These are phyloP conservation scores for Medicago arabica DNA, from an alignment of 306 rosid species.

Conservation along the genomic window DNA sequence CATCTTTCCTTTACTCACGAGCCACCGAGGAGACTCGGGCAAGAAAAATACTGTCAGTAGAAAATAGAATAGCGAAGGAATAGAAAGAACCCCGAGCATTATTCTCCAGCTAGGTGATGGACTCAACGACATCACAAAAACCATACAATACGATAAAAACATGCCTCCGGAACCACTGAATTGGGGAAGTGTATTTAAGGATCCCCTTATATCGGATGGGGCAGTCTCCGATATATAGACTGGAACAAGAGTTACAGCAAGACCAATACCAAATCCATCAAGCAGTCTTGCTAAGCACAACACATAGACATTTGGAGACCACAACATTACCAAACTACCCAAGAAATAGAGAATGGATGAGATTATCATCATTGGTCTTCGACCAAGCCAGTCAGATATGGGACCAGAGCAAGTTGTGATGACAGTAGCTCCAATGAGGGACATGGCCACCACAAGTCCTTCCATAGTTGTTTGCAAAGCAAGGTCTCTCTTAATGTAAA, in stretches of 20 bases:
- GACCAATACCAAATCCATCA: conserved; percentile 89
- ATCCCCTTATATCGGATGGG: conserved; percentile 86
- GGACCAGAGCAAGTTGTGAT: conserved; percentile 77
- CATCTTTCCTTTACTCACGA: conserved; percentile 89
- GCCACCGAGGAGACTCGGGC: conserved; percentile 94
- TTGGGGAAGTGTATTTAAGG: conserved; percentile 82
- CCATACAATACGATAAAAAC: conserved; percentile 80
- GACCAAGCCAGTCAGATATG: conserved; percentile 70
- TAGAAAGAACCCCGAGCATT: conserved; percentile 80
- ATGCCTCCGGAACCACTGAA: conserved; percentile 83
- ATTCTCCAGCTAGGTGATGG: conserved; percentile 72
- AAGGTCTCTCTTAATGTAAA: conserved; percentile 69
- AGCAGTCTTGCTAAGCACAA: conserved; percentile 68
- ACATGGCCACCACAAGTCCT: conserved; percentile 91
- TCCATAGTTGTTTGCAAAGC: conserved; percentile 54
- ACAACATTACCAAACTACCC: conserved; percentile 74
- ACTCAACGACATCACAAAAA: conserved; percentile 67
- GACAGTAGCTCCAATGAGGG: conserved; percentile 76
- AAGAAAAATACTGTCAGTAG: conserved; percentile 66
- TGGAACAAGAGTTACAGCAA: conserved; percentile 81
- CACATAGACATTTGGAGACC: conserved; percentile 83
- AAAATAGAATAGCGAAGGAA: conserved; percentile 71
- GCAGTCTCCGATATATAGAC: conserved; percentile 84
- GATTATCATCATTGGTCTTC: conserved; percentile 72
- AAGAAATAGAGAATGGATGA: conserved; percentile 71